Conservation (phyloP, 768 basidiomycete species). For the Lactifluus volemus region DNA sequence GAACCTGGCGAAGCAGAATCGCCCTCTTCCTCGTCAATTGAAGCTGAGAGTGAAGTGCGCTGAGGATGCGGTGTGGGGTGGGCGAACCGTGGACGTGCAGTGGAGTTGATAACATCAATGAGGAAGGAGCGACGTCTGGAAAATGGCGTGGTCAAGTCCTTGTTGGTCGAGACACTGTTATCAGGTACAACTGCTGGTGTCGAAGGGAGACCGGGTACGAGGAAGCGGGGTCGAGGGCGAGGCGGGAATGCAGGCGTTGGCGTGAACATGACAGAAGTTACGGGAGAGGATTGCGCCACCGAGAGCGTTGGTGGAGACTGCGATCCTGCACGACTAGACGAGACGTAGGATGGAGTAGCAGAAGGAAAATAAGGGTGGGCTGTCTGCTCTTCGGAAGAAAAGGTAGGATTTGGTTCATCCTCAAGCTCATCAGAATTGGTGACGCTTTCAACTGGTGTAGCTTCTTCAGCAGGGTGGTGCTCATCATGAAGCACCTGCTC, state of each 20-base stretch:
- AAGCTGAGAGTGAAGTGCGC: conserved; percentile 2
- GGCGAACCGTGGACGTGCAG: conserved; percentile 62
- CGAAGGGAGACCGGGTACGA: conserved; percentile 22
- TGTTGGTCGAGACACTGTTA: conserved; percentile 17
- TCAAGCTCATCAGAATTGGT: not conserved
- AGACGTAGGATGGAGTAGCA: conserved; percentile 1
- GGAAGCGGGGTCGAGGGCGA: conserved; percentile 55
- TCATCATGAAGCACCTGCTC: conserved; percentile 4
- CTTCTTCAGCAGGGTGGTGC: not conserved
- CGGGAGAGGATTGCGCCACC: conserved; percentile 45
- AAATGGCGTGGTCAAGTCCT: conserved; percentile 54
- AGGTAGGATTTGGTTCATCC: conserved; percentile 47
- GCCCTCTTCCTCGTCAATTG: not conserved
- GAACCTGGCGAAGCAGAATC: conserved; percentile 13
- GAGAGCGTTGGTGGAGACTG: conserved; percentile 33
- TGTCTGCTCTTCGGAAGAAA: conserved; percentile 52
- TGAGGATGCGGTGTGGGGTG: conserved; percentile 55
- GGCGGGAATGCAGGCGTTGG: conserved; percentile 61
- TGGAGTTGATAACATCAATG: conserved; percentile 76
- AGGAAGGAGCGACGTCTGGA: conserved; percentile 75
- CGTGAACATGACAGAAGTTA: conserved; percentile 48
- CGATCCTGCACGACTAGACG: not conserved
- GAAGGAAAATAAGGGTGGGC: conserved; percentile 5
- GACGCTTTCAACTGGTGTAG: not conserved
- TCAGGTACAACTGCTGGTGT: conserved; percentile 10